Evolutionary conservation across 495 filamentous ascomycete genomes (phyloP).

Genomic region (Tuber microsphaerosporum): DNA sequence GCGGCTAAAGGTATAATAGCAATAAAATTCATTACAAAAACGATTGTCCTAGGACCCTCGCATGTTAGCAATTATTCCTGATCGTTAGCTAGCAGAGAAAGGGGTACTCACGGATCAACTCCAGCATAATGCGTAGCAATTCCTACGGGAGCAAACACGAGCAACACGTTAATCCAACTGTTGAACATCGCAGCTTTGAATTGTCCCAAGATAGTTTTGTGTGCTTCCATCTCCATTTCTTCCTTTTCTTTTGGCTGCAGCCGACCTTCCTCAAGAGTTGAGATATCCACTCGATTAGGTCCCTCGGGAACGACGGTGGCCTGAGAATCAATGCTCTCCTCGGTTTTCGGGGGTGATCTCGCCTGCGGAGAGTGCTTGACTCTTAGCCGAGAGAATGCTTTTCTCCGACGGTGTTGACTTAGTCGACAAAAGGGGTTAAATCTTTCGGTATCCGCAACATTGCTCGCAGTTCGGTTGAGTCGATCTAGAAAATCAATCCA

Average conservation of each 20-base stretch:
- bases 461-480: constrained; percentile 21
- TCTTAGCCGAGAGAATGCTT: constrained; percentile 4
- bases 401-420: constrained; percentile 18
- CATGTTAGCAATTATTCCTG: constrained; percentile 9
- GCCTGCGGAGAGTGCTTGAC: neutral
- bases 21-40: constrained; percentile 85
- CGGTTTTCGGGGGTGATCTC: constrained; percentile 1
- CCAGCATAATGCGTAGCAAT: constrained; percentile 61
- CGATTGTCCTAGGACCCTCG: constrained; percentile 48
- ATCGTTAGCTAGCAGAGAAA: neutral
- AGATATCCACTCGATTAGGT: constrained; percentile 32
- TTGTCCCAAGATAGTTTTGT: constrained; percentile 64
- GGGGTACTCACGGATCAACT: constrained; percentile 12
- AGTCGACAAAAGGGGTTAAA: constrained; percentile 28
- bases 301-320: constrained; percentile 31
- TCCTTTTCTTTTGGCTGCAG: constrained; percentile 38
- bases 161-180: constrained; percentile 76
- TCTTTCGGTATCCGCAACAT: constrained; percentile 8
- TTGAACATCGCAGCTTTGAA: constrained; percentile 63
- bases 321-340: constrained; percentile 35
- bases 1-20: constrained; percentile 87
- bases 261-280: constrained; percentile 43
- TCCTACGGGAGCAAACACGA: constrained; percentile 72
- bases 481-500: constrained; percentile 9
- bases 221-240: constrained; percentile 46